These are phyloP conservation scores for Candida silvicultrix DNA, from an alignment of 805 yeast genomes.

Conservation along the genomic window DNA sequence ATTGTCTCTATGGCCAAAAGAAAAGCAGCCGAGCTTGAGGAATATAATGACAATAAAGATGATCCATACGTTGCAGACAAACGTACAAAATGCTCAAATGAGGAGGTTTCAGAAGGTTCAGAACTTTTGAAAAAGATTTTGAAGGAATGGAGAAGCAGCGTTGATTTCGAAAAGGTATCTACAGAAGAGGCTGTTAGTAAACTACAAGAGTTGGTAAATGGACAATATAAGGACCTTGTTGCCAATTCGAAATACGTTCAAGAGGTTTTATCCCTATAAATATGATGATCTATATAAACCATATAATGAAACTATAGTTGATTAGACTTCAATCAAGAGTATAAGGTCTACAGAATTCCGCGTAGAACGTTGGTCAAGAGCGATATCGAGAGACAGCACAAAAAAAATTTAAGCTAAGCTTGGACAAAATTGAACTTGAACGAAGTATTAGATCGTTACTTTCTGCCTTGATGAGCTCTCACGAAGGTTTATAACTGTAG, in stretches of 20 bases:
- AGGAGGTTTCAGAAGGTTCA: conserved; percentile 52
- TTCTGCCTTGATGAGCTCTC: too few species aligned
- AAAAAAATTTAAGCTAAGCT: too few species aligned
- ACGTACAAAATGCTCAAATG: conserved; percentile 41
- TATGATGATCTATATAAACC: background rate
- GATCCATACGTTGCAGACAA: conserved; percentile 38
- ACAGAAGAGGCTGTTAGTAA: conserved; percentile 34
- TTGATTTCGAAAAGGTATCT: conserved; percentile 12
- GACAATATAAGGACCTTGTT: conserved; percentile 21
- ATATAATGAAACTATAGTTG: background rate
- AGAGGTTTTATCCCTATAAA: conserved; percentile 34
- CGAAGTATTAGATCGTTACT: too few species aligned
- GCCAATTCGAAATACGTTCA: conserved; percentile 34
- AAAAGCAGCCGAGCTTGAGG: conserved; percentile 84
- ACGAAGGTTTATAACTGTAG: too few species aligned
- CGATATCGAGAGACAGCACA: too few species aligned
- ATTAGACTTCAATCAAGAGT: too few species aligned
- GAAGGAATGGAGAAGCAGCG: conserved; percentile 28
- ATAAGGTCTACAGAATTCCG: too few species aligned
- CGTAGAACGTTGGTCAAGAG: too few species aligned
- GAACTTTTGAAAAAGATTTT: conserved; percentile 36
- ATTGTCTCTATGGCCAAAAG: conserved; percentile 94
- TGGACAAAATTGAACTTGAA: too few species aligned
- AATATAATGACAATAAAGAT: conserved; percentile 35
- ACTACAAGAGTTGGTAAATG: conserved; percentile 28